These are phyloP conservation scores for Aspergillus thermomutatus DNA, from an alignment of 2,329 filamentous ascomycete genomes.

Conservation along the genomic window DNA sequence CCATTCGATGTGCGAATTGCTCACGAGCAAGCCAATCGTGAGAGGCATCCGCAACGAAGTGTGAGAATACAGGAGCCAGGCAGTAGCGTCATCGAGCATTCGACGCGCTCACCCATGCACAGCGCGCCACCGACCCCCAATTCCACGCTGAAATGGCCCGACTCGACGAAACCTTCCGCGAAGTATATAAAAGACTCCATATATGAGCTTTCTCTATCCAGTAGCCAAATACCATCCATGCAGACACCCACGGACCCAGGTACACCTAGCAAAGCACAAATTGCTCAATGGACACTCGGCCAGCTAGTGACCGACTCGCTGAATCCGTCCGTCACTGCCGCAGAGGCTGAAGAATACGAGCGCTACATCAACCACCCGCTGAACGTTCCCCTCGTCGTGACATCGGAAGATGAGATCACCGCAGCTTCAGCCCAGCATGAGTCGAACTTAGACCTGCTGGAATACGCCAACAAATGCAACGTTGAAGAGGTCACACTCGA, in stretches of 20 bases:
- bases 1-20: slow-evolving; percentile 77
- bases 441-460: slow-evolving; percentile 65
- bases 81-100: slow-evolving; percentile 43
- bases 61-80: slow-evolving; percentile 65
- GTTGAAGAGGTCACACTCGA: slow-evolving; percentile 53
- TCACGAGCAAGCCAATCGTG: slow-evolving; percentile 53
- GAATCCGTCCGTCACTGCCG: slow-evolving; percentile 72
- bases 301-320: slow-evolving; percentile 83
- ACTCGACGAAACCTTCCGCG: slow-evolving; percentile 30
- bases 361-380: slow-evolving; percentile 87
- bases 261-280: slow-evolving; percentile 72
- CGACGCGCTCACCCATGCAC: slow-evolving; percentile 30
- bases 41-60: slow-evolving; percentile 54
- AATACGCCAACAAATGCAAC: slow-evolving; percentile 71
- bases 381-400: slow-evolving; percentile 68
- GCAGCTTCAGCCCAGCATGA: slow-evolving; percentile 33
- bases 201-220: slow-evolving; percentile 24
- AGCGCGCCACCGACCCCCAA: slow-evolving; percentile 15
- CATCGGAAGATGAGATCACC: slow-evolving; percentile 39
- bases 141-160: slow-evolving; percentile 27
- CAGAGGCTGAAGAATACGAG: slow-evolving; percentile 81
- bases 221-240: slow-evolving; percentile 18
- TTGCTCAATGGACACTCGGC: slow-evolving; percentile 80
- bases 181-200: slow-evolving; percentile 58
- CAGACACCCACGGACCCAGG: slow-evolving; percentile 50